Evolutionary conservation across 129 eudicot genomes (phyloP), one percentile per base, ranked within the genome.

Genomic region (Silybum marianum): DNA sequence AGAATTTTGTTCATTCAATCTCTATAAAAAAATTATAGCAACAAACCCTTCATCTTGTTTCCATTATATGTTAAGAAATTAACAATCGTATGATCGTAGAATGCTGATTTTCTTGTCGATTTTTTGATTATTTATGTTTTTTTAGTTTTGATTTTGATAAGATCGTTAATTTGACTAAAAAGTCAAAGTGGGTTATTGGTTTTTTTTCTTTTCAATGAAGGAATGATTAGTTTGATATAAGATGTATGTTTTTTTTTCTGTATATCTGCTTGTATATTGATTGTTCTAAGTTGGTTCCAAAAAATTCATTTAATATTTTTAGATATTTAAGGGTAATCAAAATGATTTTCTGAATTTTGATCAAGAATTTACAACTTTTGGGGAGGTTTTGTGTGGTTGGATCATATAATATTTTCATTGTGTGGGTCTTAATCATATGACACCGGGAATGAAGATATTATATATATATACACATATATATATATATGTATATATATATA

Each of bases 371-470:
- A 58, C 23, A 58, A 18, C 23, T 58, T 58, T 58, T 18, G 66
- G 22, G 66, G 66, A 58, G 66, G 66, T 58, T 58, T 58, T 58
- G 66, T 58, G 66, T 58, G 66, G 23, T 18, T 58, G 66, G 66
- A 58, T 58, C 66, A n/a, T 58, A 58, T 58, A 58, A 18, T 58
- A n/a, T 58, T 16, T 58, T 58, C 10, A n/a, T 4, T 18, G 18
- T 58, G 10, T n/a, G 65, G 65, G 23, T 58, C 23, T 58, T 58
- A n/a, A 18, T 58, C 65, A 58, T 58, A 18, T 58, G 51, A 40
- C 11, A 10, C 4, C 16, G 51, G 9, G 51, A 9, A 40, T 54
- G 4, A 54, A n/a, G 30, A 28, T 28, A 28, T 28, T 51, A 14
- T 51, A 14, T 16, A 51, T 51, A 46, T 5, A 51, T 51, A 51